Percentiles rank a stretch among this genome's conserved stretches.
Conservation (phyloP, 1,284 basidiomycete genomes). For the Coniferiporia weirii region DNA sequence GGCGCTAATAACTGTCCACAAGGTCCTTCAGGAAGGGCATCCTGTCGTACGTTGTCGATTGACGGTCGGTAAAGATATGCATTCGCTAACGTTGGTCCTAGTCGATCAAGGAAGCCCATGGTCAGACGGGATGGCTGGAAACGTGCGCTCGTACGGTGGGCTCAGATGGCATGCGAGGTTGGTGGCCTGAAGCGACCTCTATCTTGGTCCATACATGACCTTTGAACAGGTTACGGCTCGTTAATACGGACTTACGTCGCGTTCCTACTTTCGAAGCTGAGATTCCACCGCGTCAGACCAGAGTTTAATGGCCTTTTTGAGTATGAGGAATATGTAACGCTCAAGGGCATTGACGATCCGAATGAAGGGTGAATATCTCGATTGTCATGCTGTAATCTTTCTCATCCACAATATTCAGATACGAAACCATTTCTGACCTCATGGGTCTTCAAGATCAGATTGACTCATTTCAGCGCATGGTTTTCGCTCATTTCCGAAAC, state of each 20-base stretch:
- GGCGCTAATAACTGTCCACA: slow-evolving; percentile 92
- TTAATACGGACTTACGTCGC: slow-evolving; percentile 93
- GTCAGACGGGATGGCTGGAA: slow-evolving; percentile 95
- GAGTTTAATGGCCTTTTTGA: slow-evolving; percentile 97
- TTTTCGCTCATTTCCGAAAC: slow-evolving; percentile 88
- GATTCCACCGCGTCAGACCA: slow-evolving; percentile 88
- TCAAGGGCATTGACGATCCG: slow-evolving; percentile 95
- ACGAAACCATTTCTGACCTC: slow-evolving; percentile 92
- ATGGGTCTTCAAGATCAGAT: slow-evolving; percentile 97
- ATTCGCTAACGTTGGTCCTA: slow-evolving; percentile 29
- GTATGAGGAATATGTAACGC: slow-evolving; percentile 93
- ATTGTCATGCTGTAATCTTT: slow-evolving; percentile 3
- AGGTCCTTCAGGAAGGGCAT: slow-evolving; percentile 93
- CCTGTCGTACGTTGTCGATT: slow-evolving; percentile 63
- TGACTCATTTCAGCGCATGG: slow-evolving; percentile 93
- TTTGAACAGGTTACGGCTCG: slow-evolving; percentile 72
- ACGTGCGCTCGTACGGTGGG: slow-evolving; percentile 88
- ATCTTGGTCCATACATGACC: neutral
- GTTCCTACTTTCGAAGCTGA: slow-evolving; percentile 90
- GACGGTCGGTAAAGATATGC: neutral
- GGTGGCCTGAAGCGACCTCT: slow-evolving; percentile 19
- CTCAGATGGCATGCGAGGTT: slow-evolving; percentile 75
- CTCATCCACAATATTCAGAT: slow-evolving; percentile 44
- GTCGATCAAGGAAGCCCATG: slow-evolving; percentile 93
- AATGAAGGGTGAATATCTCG: slow-evolving; percentile 78